Evolutionary conservation across 129 eudicot genomes (phyloP), one percentile per base, ranked within the genome.

Genomic region (Artemisia tridentata): DNA sequence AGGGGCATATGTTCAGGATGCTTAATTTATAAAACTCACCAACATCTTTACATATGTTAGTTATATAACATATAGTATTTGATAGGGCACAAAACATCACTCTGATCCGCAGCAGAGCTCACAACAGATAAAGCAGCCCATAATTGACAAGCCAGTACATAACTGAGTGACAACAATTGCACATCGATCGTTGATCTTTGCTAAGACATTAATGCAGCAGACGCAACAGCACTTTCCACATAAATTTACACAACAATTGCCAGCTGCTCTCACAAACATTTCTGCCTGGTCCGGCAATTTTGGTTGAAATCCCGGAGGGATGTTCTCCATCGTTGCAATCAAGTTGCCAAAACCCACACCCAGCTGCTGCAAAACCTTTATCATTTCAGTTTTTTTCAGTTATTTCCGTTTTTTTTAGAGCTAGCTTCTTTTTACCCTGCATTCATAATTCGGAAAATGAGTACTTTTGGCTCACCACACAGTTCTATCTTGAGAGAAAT

Each of bases 81-180:
- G 45, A 7, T 8, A 8, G 45, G 45, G 45, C 45, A 7, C 45
- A 38, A 7, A 38, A 38, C 0, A 53, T 72, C 76, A 68, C 13
- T 77, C 65, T 23, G 71, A 64, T 43, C 84, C 80, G 45, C 83
- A 92, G 74, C 95, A 82, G 5, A 56, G 29, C 7, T 68, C 80
- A 75, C 98, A 92, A 43, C 97, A 89, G 0, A 68, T 59, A 54
- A 76, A 79, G 75, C 98, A 93, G 10, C 98, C 98, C 23, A 93
- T 75, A 68, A 87, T 87, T 1, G 92, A 83, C 25, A 93, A 50
- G 29, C 85, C 86, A 18, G 86, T 78, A 62, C 86, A 85, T 16
- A 84, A 46, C 80, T 93, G 99, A 12, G 92, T 80, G 54, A 93
- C 75, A 3, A 41, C 81, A 55, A 93, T 80, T 3, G 91, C 91